Evolutionary conservation across 2,329 filamentous ascomycete species (phyloP).

Genomic region (Colletotrichum ledebouriae): DNA sequence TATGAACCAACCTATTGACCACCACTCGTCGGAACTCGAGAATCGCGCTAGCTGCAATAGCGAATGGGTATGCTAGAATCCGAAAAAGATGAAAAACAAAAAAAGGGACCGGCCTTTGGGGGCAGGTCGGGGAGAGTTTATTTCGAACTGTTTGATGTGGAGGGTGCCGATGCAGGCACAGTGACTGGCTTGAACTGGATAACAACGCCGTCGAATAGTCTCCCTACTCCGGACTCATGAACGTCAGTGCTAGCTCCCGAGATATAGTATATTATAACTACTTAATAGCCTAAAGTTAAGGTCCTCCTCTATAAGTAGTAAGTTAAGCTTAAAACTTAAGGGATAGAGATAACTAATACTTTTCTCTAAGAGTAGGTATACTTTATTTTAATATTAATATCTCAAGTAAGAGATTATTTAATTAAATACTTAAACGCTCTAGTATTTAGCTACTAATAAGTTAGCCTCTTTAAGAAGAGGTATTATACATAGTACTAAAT

Average conservation of each 20-base stretch:
- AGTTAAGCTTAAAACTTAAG: no score
- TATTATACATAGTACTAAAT: no score
- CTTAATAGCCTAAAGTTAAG: no score
- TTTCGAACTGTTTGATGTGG: conserved; percentile 9
- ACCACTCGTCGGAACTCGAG: conserved; percentile 32
- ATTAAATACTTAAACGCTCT: no score
- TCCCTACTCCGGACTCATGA: neutral
- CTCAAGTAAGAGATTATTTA: no score
- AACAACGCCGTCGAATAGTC: neutral
- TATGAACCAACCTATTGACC: conserved; percentile 26
- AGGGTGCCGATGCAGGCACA: neutral
- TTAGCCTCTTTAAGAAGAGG: no score
- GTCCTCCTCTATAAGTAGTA: no score
- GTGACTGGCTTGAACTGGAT: neutral
- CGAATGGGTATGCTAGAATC: conserved; percentile 4
- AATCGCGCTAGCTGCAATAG: conserved; percentile 1
- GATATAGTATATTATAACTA: no score
- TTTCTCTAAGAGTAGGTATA: no score
- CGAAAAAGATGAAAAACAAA: neutral
- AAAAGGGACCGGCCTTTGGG: neutral
- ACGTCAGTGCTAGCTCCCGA: conserved; percentile 6
- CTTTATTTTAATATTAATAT: no score
- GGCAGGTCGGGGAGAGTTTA: conserved; percentile 15
- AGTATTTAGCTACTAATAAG: no score
- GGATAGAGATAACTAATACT: no score